These are phyloP conservation scores for Phytophthora foliorum DNA, from an alignment of 352 stramenopile species.

Conservation along the genomic window DNA sequence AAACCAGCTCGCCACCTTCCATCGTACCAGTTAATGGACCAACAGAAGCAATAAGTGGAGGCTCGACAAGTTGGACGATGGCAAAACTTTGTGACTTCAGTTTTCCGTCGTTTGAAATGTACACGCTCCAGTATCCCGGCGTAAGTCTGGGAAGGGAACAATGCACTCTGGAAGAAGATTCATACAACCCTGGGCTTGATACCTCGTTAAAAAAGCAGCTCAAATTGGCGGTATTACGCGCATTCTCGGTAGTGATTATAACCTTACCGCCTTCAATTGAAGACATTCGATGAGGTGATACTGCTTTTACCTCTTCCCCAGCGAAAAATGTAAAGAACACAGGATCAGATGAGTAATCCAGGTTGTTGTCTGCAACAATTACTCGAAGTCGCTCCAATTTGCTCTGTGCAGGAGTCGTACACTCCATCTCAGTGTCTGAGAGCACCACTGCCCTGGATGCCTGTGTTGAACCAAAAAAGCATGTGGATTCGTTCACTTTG, in stretches of 20 bases:
- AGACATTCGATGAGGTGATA: conserved; percentile 42
- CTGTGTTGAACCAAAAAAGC: conserved; percentile 42
- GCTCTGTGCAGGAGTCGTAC: conserved; percentile 45
- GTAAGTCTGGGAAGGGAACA: conserved; percentile 46
- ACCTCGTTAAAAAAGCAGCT: conserved; percentile 69
- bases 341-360: conserved; percentile 56
- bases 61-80: conserved; percentile 51
- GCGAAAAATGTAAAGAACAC: conserved; percentile 54
- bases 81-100: conserved; percentile 52
- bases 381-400: conserved; percentile 35
- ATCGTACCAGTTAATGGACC: conserved; percentile 38
- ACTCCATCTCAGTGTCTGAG: conserved; percentile 55
- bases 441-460: conserved; percentile 34
- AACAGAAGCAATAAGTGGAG: conserved; percentile 55
- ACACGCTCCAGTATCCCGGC: conserved; percentile 44
- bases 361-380: conserved; percentile 70
- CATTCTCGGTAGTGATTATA: conserved; percentile 48
- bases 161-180: conserved; percentile 43
- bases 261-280: conserved; percentile 48
- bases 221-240: conserved; percentile 44
- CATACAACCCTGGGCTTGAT: conserved; percentile 34
- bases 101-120: conserved; percentile 63
- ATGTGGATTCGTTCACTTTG: conserved; percentile 45
- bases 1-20: conserved; percentile 53
- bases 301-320: conserved; percentile 53